Base-by-base conservation (phyloP, 2,329 filamentous ascomycete genomes). In the Hypoxylon sp. region DNA sequence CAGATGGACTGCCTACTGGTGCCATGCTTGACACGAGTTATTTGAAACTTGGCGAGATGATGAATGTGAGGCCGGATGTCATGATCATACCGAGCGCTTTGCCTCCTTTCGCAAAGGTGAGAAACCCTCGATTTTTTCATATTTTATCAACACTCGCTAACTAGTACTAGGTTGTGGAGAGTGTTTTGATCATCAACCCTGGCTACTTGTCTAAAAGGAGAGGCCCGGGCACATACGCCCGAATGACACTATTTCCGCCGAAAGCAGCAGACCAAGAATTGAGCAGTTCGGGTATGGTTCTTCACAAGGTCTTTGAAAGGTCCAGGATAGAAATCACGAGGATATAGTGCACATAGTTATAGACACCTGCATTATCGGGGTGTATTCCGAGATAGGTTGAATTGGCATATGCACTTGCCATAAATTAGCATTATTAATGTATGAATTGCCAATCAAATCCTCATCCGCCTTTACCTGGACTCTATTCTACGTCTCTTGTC, bases 151-250 rank as follows among this genome's bases (percentile, higher is more conserved):
- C 12, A 17, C 12, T 41, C n/a, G 35, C 27, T 58, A 43, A 53
- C 19, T 29, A 6, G 12, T 45, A 19, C 1, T 61, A 96, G 91
- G 91, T 97, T 30, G 86, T 97, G 7, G 90, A 97, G 66, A 90
- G 88, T 61, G 91, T 97, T 0, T 73, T 97, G 5, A 85, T 91
- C 8, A 88, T 99, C 65, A 99, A 99, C 69, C 93, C 94, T 0
- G 93, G 94, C 4, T 87, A 84, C 38, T 74, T 96, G 23, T 94
- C 91, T 11, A 97, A 96, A 73, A 84, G 89, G 48, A 86, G 85
- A 51, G 91, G 87, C 1, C 81, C 92, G 0, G 94, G 94, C 4
- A 96, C 91, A 0, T 97, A 88, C 69, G 90, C 91, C 1, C 85
- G 87, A 40, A 81, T 99, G 78, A 83, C 83, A 13, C 73, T 97